Percentiles rank a stretch among this genome's conserved stretches.
Evolutionary conservation across 176 grass and related monocot species (phyloP).

Genomic region (Bromus sterilis): DNA sequence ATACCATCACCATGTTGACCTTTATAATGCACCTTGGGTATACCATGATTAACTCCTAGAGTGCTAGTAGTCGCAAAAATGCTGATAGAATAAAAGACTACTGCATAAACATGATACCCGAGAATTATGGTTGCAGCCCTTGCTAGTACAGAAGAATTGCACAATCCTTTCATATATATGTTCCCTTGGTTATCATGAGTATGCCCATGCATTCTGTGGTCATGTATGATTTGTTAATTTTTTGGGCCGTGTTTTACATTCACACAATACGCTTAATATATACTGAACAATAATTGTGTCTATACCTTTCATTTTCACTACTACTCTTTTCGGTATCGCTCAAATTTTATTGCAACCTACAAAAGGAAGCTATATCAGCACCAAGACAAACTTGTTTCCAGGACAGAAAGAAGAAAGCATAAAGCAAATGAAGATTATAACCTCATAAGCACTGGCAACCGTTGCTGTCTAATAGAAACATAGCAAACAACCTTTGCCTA

Average conservation of each 20-base stretch:
- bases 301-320: no score
- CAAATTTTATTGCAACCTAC: constrained; percentile 85
- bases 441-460: constrained; percentile 51
- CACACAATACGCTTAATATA: no score
- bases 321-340: no score
- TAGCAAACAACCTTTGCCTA: constrained; percentile 79
- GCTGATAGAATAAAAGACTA: neutral
- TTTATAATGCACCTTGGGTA: constrained; percentile 85
- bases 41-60: constrained; percentile 63
- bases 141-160: constrained; percentile 63
- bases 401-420: neutral
- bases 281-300: no score
- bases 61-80: constrained; percentile 30
- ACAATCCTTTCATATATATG: no score
- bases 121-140: constrained; percentile 67
- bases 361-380: neutral
- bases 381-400: no score
- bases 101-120: constrained; percentile 87
- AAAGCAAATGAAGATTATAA: neutral
- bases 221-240: no score
- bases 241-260: no score
- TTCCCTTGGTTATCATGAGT: no score
- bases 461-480: constrained; percentile 57
- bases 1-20: constrained; percentile 79
- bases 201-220: no score